phyloP scores from a whole-genome alignment of 2,329 filamentous ascomycete species.

The Aspergillus puulaauensis region DNA sequence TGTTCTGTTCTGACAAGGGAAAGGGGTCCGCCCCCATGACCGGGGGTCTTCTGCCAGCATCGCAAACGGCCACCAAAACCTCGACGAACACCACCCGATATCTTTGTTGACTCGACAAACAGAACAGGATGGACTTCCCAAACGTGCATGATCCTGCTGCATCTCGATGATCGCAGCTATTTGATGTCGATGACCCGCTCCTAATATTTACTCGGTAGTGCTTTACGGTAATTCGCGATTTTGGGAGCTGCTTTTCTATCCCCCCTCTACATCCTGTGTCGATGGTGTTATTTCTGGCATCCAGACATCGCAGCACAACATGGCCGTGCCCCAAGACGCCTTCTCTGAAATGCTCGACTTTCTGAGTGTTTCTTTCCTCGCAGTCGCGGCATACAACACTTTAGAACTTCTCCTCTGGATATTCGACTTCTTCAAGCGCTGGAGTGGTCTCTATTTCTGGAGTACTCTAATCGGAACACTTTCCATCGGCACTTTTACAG shows the following conservation, averaged over 20 bases:
- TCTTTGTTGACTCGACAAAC: no score
- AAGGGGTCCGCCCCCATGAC: not conserved
- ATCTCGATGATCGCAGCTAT: no score
- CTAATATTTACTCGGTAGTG: no score
- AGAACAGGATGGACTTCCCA: no score
- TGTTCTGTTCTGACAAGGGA: not conserved
- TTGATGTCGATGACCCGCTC: no score
- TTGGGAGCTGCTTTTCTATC: no score
- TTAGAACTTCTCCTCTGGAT: conserved; percentile 44
- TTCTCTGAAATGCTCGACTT: not conserved
- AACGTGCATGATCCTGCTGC: no score
- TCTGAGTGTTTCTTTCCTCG: conserved; percentile 1
- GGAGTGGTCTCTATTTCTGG: conserved; percentile 49
- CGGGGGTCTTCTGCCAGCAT: no score
- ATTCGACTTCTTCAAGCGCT: conserved; percentile 43
- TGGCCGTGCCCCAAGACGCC: not conserved
- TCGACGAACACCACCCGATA: no score
- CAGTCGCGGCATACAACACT: conserved; percentile 37
- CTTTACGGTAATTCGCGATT: no score
- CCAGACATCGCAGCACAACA: not conserved
- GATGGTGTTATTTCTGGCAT: not conserved
- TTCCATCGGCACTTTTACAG: conserved; percentile 34
- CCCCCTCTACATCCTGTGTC: not conserved
- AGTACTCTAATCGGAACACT: conserved; percentile 40
- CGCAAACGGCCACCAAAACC: no score